phyloP scores from a whole-genome alignment of 495 filamentous ascomycete genomes.

The Daldinia loculata region DNA sequence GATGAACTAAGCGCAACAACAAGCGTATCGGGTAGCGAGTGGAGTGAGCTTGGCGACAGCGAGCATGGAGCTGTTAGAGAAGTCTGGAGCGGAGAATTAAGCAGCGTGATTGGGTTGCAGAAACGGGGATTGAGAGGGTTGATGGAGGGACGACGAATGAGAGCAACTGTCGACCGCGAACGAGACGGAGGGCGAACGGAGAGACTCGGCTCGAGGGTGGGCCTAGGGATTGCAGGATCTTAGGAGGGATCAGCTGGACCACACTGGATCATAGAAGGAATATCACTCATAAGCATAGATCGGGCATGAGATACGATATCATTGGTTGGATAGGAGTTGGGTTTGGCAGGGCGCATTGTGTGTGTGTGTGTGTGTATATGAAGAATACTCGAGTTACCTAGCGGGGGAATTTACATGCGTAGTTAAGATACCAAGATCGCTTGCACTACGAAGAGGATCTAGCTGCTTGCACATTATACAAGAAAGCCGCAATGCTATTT shows the following conservation, averaged over 20 bases:
- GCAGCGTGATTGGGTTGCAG: conserved; percentile 94
- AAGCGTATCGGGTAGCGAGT: conserved; percentile 58
- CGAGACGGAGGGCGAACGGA: conserved; percentile 40
- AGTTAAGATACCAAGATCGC: conserved; percentile 34
- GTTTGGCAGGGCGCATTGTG: conserved; percentile 19
- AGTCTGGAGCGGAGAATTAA: conserved; percentile 84
- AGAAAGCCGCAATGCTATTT: not conserved
- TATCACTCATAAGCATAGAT: conserved; percentile 21
- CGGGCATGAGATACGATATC: conserved; percentile 19
- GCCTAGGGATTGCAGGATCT: conserved; percentile 46
- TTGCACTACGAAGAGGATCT: not conserved
- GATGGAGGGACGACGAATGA: conserved; percentile 92
- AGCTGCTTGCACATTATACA: conserved; percentile 2
- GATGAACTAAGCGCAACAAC: conserved; percentile 61
- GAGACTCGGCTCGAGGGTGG: conserved; percentile 43
- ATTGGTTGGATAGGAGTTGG: conserved; percentile 32
- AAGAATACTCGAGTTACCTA: conserved; percentile 11
- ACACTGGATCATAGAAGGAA: not conserved
- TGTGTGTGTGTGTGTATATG: conserved; percentile 8
- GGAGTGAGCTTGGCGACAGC: conserved; percentile 55
- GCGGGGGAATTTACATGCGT: conserved; percentile 12
- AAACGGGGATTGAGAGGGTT: conserved; percentile 90
- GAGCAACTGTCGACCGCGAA: conserved; percentile 58
- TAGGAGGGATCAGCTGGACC: conserved; percentile 24
- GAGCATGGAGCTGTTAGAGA: conserved; percentile 56